Base-by-base conservation (phyloP, 768 basidiomycete species). In the Pisolithus orientalis region DNA sequence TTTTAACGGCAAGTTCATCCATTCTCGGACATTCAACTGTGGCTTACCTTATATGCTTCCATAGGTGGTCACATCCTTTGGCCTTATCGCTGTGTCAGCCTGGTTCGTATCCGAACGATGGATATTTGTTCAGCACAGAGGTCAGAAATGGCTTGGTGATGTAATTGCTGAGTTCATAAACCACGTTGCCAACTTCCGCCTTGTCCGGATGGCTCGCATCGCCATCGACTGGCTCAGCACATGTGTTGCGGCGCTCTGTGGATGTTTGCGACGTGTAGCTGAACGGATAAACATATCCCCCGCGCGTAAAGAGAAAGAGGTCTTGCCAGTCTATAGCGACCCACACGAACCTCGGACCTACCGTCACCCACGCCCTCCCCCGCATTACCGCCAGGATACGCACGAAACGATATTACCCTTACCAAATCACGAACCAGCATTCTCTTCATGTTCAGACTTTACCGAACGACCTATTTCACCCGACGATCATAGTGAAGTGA, bases 51-150 rank as follows among this genome's bases (percentile, higher is more conserved):
- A 13, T 11, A 14, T 34, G 14, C 34, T 43, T 62, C 24, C 40
- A 13, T 29, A 68, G 66, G 66, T 61, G 47, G 70, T 75, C 34
- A 72, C 70, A 34, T 72, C 72, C 5, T 72, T 74, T 48, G 73
- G 73, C 42, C 70, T 74, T n/a, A 62, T 70, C 31, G 78, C 78
- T 34, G 79, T 80, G 32, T 80, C 79, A 5, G 64, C 71, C 9
- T 80, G 78, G 78, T 80, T 80, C 62, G 70, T 72, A 16, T 78
- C 75, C 3, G 78, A 80, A 57, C 73, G 78, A 39, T 76, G 71
- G 71, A 69, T 74, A 54, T 80, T 74, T 51, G 65, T 65, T 21
- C 71, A 72, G 11, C 75, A 80, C 51, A 73, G 74, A 37, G 79
- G 79, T 34, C 70, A 74, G 47, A 74, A 76, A 47, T 79, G 79